These are phyloP conservation scores for Musa schizocarpa DNA, from an alignment of 176 grass and related monocot species.

Conservation along the genomic window DNA sequence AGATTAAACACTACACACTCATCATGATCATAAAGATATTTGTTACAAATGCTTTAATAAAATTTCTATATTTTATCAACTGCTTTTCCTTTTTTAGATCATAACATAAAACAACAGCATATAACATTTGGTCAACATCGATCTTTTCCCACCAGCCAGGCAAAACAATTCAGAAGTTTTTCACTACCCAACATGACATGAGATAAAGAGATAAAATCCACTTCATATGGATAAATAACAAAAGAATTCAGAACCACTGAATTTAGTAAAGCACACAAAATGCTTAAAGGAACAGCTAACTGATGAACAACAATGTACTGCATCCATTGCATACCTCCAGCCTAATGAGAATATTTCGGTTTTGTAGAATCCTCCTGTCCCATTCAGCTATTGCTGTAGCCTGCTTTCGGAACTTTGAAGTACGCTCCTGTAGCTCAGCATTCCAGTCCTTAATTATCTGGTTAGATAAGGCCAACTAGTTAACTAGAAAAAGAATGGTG, in stretches of 20 bases:
- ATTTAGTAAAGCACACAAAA: not conserved
- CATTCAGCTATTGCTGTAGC: constrained; percentile 87
- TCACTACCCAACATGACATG: not conserved
- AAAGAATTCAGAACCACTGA: not conserved
- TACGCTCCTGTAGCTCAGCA: constrained; percentile 92
- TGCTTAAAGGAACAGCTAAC: not conserved
- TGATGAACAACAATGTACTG: not conserved
- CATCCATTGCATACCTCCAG: constrained; percentile 45
- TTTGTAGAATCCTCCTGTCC: constrained; percentile 97
- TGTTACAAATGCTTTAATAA: not conserved
- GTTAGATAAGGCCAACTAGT: constrained; percentile 16
- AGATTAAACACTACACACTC: too few relatives aligned
- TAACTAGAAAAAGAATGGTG: not conserved
- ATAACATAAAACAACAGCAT: not conserved
- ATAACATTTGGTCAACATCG: not conserved
- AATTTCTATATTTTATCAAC: not conserved
- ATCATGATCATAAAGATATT: too few relatives aligned
- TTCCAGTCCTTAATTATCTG: constrained; percentile 98
- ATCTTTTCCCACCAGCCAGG: too few relatives aligned
- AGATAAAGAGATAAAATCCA: not conserved
- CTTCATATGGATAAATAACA: not conserved
- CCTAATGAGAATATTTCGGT: constrained; percentile 92
- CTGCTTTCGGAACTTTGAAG: constrained; percentile 88
- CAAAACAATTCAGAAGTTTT: not conserved
- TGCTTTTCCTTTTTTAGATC: not conserved